Base-by-base conservation (phyloP, 352 stramenopile genomes). In the Phytophthora syringae region DNA sequence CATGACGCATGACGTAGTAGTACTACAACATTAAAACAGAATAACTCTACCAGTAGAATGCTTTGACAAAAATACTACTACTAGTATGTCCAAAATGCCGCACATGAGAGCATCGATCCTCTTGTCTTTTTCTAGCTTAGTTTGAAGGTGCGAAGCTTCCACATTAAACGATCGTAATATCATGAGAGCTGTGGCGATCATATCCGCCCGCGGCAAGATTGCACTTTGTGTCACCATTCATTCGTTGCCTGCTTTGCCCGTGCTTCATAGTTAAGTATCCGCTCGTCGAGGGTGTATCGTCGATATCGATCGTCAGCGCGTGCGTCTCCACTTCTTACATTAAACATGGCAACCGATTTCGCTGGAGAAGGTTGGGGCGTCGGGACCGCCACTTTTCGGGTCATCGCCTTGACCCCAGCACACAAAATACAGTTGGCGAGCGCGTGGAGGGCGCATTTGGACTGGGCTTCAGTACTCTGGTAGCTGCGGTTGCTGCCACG, bases 371-470 rank as follows among this genome's bases (percentile, higher is more conserved):
- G 34, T 36, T 74, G 49, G 10, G 53, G 45, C 15, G 21, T 42
- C 10, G 60, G 48, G 20, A 53, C 49, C 12, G 44, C 22, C 28
- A 49, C 52, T 40, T 74, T 74, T 22, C 61, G 53, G 4, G 67
- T 74, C 54, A 74, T 70, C 5, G 56, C 52, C 52, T 77, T 79
- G 13, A 64, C 52, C 10, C 75, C 77, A 16, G 76, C 71, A 39
- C 85, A 93, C 12, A 92, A 61, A 39, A 92, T 83, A 30, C 85
- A 93, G 52, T 91, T 93, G n/a, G 72, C 64, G 7, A 93, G 77
- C 20, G 70, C 63, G 45, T 93, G 85, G 1, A 74, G 52, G 7
- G 79, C 56, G 43, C 85, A 93, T 45, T 85, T 89, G 20, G 34
- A 21, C 22, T 63, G 60, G 5, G 7, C 21, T 6, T 64, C 24